phyloP scores from a whole-genome alignment of 2,329 filamentous ascomycete genomes.

The Diaporthe citriasiana region DNA sequence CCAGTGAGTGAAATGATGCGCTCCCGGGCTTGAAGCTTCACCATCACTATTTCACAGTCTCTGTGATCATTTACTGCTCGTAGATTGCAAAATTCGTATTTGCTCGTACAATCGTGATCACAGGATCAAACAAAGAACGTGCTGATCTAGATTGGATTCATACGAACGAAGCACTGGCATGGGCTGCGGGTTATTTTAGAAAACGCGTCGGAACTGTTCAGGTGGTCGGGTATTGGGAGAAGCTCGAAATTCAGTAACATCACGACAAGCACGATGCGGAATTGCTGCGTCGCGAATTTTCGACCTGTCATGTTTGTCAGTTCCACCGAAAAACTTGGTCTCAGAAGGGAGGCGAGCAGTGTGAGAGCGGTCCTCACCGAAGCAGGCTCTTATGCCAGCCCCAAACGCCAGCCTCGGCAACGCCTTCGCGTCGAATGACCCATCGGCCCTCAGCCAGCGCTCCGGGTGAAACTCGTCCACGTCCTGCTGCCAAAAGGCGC shows the following conservation, averaged over 20 bases:
- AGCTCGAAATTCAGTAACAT: constrained; percentile 46
- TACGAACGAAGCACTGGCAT: constrained; percentile 38
- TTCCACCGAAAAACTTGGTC: background rate
- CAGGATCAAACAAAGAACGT: background rate
- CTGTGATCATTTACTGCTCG: background rate
- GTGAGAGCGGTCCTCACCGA: background rate
- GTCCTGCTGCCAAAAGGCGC: constrained; percentile 33
- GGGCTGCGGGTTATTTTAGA: constrained; percentile 31
- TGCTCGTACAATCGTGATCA: background rate
- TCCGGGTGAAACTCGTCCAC: constrained; percentile 33
- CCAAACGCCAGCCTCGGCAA: constrained; percentile 35
- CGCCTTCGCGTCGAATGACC: constrained; percentile 37
- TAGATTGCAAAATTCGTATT: background rate
- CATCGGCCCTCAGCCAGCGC: constrained; percentile 35
- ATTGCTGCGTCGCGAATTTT: constrained; percentile 45
- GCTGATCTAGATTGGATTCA: background rate
- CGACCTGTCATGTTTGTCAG: constrained; percentile 40
- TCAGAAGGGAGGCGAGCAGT: background rate
- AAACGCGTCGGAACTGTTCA: constrained; percentile 33
- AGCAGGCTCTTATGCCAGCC: constrained; percentile 24
- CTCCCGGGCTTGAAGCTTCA: too few relatives aligned
- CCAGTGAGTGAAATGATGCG: background rate
- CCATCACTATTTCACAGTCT: background rate
- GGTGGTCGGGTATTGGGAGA: constrained; percentile 42
- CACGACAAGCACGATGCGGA: constrained; percentile 45